phyloP scores from a whole-genome alignment of 2,329 filamentous ascomycete genomes.

The Pseudovirgaria hyperparasitica region DNA sequence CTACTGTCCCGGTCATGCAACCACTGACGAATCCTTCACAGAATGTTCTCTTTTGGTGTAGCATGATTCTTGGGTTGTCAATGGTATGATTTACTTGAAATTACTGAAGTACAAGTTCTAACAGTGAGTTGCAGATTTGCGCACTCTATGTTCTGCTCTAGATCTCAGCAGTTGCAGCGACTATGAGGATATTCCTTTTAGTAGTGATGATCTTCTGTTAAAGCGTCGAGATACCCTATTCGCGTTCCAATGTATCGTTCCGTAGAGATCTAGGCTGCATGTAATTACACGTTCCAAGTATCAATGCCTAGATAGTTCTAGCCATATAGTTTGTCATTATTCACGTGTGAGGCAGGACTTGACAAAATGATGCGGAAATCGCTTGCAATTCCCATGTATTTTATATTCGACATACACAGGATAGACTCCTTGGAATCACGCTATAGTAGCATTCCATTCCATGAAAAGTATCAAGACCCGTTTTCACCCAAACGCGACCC shows the following conservation, averaged over 20 bases:
- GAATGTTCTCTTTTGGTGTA: constrained; percentile 83
- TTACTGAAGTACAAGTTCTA: constrained; percentile 2
- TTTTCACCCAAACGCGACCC: too few relatives aligned
- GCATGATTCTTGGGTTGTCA: constrained; percentile 76
- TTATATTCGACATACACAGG: too few relatives aligned
- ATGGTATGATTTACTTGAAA: constrained; percentile 47
- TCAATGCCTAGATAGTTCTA: too few relatives aligned
- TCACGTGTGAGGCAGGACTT: too few relatives aligned
- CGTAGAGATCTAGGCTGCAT: too few relatives aligned
- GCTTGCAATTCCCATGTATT: too few relatives aligned
- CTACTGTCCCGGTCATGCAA: background rate
- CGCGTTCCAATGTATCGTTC: background rate
- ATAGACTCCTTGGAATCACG: too few relatives aligned
- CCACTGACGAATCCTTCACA: constrained; percentile 11
- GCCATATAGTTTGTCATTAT: too few relatives aligned
- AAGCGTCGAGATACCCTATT: constrained; percentile 1
- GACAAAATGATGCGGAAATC: too few relatives aligned
- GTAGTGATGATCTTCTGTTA: background rate
- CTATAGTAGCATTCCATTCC: too few relatives aligned
- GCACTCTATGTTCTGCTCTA: constrained; percentile 26
- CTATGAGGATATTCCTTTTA: background rate
- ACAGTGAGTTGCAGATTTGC: constrained; percentile 18
- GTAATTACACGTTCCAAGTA: too few relatives aligned
- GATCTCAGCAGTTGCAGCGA: background rate
- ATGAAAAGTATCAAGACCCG: too few relatives aligned